These are phyloP conservation scores for Chaetomium olivaceum DNA, from an alignment of 2,329 filamentous ascomycete species.

Conservation along the genomic window DNA sequence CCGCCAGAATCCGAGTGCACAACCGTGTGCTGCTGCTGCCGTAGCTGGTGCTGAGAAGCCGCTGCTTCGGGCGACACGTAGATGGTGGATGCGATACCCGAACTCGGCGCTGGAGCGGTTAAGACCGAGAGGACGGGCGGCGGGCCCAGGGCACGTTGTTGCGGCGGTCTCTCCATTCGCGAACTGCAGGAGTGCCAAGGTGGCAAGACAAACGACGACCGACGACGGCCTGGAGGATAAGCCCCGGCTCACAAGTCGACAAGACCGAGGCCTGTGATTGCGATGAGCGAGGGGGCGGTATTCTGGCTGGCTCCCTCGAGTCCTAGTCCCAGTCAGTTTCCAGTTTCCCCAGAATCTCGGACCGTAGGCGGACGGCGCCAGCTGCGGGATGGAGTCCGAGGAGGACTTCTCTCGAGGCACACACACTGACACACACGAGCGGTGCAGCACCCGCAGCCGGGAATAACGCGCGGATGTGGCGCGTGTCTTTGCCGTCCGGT, in stretches of 20 bases:
- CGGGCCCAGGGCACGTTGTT: slow-evolving; percentile 3
- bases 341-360: not conserved
- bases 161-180: slow-evolving; percentile 15
- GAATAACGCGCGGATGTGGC: slow-evolving; percentile 15
- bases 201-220: not conserved
- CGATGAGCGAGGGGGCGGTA: not conserved
- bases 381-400: not conserved
- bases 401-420: not conserved
- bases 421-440: not conserved
- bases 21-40: not conserved
- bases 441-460: slow-evolving; percentile 6
- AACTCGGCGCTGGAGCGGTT: slow-evolving; percentile 16
- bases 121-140: slow-evolving; percentile 16
- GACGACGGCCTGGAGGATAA: not conserved
- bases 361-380: not conserved
- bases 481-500: not conserved
- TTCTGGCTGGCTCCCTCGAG: not conserved
- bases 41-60: slow-evolving; percentile 1
- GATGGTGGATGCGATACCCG: slow-evolving; percentile 27
- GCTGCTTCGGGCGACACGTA: slow-evolving; percentile 24
- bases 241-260: not conserved
- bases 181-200: not conserved
- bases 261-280: not conserved
- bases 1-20: not conserved
- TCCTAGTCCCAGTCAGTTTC: not conserved